Percentiles rank a stretch among this genome's conserved stretches.
These are phyloP conservation scores for Calonectria fujianensis DNA, from an alignment of 2,329 filamentous ascomycete species.

Conservation along the genomic window DNA sequence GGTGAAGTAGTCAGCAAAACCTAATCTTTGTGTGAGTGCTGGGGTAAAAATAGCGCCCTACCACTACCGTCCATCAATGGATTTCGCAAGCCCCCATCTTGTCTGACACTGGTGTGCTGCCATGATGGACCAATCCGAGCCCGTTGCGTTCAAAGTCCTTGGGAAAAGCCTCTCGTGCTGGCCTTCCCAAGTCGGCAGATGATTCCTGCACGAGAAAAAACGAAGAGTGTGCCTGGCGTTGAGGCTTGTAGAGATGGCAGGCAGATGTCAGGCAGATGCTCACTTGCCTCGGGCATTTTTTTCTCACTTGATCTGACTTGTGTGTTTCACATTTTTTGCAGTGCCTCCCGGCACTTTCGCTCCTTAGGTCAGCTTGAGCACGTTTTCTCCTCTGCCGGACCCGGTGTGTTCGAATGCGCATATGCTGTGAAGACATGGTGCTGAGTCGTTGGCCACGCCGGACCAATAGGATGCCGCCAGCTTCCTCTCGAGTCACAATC, in stretches of 20 bases:
- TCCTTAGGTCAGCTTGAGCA: slow-evolving; percentile 18
- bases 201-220: background rate
- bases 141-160: background rate
- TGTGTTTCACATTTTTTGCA: background rate
- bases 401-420: background rate
- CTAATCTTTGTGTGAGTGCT: background rate
- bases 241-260: background rate
- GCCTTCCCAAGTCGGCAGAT: background rate
- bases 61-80: background rate
- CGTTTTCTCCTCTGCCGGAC: slow-evolving; percentile 4
- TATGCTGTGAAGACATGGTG: slow-evolving; percentile 9
- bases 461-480: background rate
- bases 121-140: background rate
- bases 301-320: background rate
- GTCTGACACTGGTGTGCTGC: background rate
- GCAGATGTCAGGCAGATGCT: background rate
- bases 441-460: background rate
- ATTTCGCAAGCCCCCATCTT: background rate
- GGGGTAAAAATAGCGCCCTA: slow-evolving; percentile 7
- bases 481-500: background rate
- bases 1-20: slow-evolving; percentile 22
- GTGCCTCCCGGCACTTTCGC: background rate
- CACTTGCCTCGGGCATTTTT: background rate
- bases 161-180: background rate
- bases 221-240: background rate